These are phyloP conservation scores for Sanghuangporus weigelae DNA, from an alignment of 1,284 basidiomycete genomes.

Conservation along the genomic window DNA sequence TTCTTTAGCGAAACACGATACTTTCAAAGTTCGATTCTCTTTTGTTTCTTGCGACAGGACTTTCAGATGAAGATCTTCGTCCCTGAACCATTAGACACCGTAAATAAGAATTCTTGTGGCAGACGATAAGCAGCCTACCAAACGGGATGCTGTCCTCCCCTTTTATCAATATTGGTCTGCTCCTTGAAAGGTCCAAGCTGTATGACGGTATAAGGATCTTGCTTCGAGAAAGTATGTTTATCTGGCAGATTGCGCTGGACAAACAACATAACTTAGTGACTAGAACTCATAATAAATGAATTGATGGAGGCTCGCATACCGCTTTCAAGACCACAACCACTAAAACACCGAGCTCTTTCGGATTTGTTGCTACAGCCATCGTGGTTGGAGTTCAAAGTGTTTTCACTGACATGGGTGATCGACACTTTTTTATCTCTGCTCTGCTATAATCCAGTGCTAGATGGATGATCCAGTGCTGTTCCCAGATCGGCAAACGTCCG, in stretches of 20 bases:
- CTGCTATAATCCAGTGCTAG: background rate
- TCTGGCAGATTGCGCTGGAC: constrained; percentile 54
- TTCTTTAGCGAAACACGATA: constrained; percentile 64
- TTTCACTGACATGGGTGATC: too few relatives aligned
- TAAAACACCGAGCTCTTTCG: constrained; percentile 56
- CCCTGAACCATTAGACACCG: constrained; percentile 23
- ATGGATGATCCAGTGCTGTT: background rate
- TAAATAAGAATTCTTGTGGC: background rate
- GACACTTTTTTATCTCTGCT: background rate
- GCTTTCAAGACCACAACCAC: constrained; percentile 73
- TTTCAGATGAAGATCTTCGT: constrained; percentile 61
- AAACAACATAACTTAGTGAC: background rate
- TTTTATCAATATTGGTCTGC: constrained; percentile 56
- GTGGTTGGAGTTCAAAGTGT: background rate
- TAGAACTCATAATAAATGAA: background rate
- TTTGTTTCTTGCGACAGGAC: constrained; percentile 42
- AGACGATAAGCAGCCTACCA: constrained; percentile 34
- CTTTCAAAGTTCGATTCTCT: constrained; percentile 51
- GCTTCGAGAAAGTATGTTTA: constrained; percentile 72
- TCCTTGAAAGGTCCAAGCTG: constrained; percentile 41
- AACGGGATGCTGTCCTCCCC: constrained; percentile 72
- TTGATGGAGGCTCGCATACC: constrained; percentile 11
- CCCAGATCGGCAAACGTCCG: background rate
- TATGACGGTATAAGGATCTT: constrained; percentile 62
- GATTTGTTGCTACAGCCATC: constrained; percentile 12